These are phyloP conservation scores for Aphanomyces cochlioides DNA, from an alignment of 352 stramenopile species.

Conservation along the genomic window DNA sequence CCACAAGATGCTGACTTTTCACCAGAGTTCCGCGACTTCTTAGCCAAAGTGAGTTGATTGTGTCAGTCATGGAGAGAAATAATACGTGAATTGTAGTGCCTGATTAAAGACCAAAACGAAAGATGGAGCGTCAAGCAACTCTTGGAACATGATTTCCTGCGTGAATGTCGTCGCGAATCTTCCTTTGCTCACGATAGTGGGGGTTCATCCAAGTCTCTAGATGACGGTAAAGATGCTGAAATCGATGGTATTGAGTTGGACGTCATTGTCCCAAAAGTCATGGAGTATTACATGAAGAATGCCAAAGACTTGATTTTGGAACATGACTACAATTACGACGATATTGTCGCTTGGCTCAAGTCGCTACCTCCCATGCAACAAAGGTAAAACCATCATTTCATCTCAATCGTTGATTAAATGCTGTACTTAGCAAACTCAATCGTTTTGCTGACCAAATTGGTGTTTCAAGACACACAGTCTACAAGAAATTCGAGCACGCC, in stretches of 20 bases:
- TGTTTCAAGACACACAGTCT: conserved; percentile 46
- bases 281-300: conserved; percentile 75
- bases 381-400: conserved; percentile 40
- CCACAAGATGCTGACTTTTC: conserved; percentile 65
- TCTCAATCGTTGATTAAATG: neutral
- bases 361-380: conserved; percentile 77
- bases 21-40: conserved; percentile 65
- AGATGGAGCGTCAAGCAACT: conserved; percentile 79
- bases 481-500: conserved; percentile 61
- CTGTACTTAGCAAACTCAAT: conserved; percentile 59
- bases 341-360: conserved; percentile 74
- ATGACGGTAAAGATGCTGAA: conserved; percentile 36
- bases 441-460: conserved; percentile 76
- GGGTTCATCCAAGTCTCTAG: conserved; percentile 21
- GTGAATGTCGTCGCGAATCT: conserved; percentile 40
- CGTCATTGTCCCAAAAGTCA: conserved; percentile 72
- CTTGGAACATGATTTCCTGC: conserved; percentile 65
- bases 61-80: neutral
- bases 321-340: conserved; percentile 60
- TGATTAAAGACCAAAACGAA: conserved; percentile 74
- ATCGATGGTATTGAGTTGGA: conserved; percentile 53
- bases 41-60: conserved; percentile 45
- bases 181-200: conserved; percentile 2
- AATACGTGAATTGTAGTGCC: conserved; percentile 34
- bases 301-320: conserved; percentile 69